Conservation (phyloP, 495 filamentous ascomycete species). For the Penicillium simplicissimum region DNA sequence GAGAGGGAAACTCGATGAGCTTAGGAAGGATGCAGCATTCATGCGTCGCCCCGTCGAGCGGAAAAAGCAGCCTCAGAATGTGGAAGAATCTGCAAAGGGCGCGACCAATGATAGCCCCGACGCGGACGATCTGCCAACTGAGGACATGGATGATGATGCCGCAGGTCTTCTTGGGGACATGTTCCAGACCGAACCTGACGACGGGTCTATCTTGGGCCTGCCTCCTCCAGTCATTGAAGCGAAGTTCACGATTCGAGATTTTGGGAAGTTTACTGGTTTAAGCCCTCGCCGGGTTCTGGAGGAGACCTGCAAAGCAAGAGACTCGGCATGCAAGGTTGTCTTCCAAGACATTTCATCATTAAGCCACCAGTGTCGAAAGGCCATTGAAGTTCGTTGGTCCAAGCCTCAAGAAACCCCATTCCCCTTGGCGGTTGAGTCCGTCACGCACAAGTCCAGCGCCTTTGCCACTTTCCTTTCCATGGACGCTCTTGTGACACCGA, state of each 20-base stretch:
- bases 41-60: slow-evolving; percentile 33
- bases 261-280: slow-evolving; percentile 76
- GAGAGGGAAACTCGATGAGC: slow-evolving; percentile 62
- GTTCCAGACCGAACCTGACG: slow-evolving; percentile 55
- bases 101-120: slow-evolving; percentile 14
- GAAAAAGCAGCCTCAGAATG: slow-evolving; percentile 25
- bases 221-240: slow-evolving; percentile 18
- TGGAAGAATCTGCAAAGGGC: slow-evolving; percentile 15
- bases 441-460: slow-evolving; percentile 45
- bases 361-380: slow-evolving; percentile 71
- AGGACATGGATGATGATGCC: slow-evolving; percentile 50
- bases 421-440: slow-evolving; percentile 34
- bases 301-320: slow-evolving; percentile 83
- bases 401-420: slow-evolving; percentile 65
- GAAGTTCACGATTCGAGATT: slow-evolving; percentile 66
- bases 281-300: slow-evolving; percentile 73
- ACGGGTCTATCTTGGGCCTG: slow-evolving; percentile 27
- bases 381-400: slow-evolving; percentile 76
- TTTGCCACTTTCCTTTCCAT: slow-evolving; percentile 64
- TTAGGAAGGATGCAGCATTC: slow-evolving; percentile 59
- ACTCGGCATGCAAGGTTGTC: slow-evolving; percentile 62
- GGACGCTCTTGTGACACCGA: slow-evolving; percentile 72
- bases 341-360: slow-evolving; percentile 69
- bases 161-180: slow-evolving; percentile 67
- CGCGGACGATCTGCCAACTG: slow-evolving; percentile 48